phyloP scores from a whole-genome alignment of 768 basidiomycete species.

The Boletus fagicola region DNA sequence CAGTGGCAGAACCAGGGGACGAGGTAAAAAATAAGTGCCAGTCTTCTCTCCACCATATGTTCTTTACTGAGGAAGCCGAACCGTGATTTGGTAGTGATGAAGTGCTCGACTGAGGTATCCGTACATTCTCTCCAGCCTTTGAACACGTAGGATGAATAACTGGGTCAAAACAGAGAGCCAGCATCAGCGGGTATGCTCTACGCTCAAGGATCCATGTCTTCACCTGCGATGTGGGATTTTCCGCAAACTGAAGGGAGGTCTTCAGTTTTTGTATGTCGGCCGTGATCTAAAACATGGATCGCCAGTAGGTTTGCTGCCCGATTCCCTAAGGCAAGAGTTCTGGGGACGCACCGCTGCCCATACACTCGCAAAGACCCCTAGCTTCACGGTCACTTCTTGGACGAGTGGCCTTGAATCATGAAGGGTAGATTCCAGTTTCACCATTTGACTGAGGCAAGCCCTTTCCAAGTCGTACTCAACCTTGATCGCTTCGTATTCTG shows the following conservation, averaged over 20 bases:
- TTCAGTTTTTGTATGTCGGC: slow-evolving; percentile 17
- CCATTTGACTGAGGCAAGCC: slow-evolving; percentile 16
- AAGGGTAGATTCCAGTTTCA: slow-evolving; percentile 12
- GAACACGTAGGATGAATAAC: slow-evolving; percentile 18
- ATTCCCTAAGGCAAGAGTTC: too few relatives aligned
- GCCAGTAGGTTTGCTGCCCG: background rate
- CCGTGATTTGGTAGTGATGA: slow-evolving; percentile 22
- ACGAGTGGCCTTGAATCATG: slow-evolving; percentile 14
- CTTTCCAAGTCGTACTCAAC: slow-evolving; percentile 13
- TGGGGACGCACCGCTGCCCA: slow-evolving; percentile 20
- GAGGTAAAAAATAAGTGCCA: background rate
- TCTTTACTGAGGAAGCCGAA: slow-evolving; percentile 9
- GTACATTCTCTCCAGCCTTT: slow-evolving; percentile 18
- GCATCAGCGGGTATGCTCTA: background rate
- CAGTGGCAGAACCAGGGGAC: background rate
- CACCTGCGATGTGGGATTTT: slow-evolving; percentile 16
- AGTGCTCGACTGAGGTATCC: slow-evolving; percentile 23
- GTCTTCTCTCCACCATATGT: background rate
- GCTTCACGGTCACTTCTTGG: slow-evolving; percentile 18
- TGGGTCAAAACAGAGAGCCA: background rate
- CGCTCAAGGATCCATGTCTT: background rate
- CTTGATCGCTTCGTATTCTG: slow-evolving; percentile 7
- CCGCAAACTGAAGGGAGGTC: slow-evolving; percentile 7
- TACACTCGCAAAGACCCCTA: slow-evolving; percentile 20
- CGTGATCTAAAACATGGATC: slow-evolving; percentile 12